phyloP scores from a whole-genome alignment of 352 stramenopile species.

The Phytophthora citricola region DNA sequence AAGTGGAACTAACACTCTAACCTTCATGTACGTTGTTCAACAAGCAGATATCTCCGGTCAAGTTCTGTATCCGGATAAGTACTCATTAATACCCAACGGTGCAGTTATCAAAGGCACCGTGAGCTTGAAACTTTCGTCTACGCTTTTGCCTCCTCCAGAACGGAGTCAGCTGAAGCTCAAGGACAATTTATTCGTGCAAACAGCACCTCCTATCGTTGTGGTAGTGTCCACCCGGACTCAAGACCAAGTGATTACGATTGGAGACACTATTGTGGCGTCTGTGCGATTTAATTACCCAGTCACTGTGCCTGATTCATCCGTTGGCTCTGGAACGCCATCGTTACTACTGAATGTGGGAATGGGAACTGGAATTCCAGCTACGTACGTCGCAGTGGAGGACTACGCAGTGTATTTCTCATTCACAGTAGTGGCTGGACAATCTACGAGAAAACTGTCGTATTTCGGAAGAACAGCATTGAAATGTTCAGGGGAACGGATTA shows the following conservation, averaged over 20 bases:
- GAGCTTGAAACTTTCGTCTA: slow-evolving; percentile 38
- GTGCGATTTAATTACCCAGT: slow-evolving; percentile 54
- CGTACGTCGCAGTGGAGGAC: slow-evolving; percentile 46
- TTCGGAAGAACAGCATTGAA: slow-evolving; percentile 48
- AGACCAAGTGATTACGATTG: slow-evolving; percentile 57
- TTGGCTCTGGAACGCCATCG: slow-evolving; percentile 35
- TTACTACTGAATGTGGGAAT: slow-evolving; percentile 56
- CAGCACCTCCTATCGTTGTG: slow-evolving; percentile 39
- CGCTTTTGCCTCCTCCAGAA: slow-evolving; percentile 40
- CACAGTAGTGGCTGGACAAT: slow-evolving; percentile 46
- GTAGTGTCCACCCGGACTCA: slow-evolving; percentile 46
- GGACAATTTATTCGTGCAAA: slow-evolving; percentile 45
- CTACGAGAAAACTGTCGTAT: slow-evolving; percentile 50
- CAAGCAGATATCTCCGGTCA: slow-evolving; percentile 35
- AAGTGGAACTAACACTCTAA: slow-evolving; percentile 41
- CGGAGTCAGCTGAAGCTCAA: slow-evolving; percentile 26
- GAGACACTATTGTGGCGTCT: slow-evolving; percentile 50
- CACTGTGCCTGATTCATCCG: slow-evolving; percentile 15
- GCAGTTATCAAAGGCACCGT: slow-evolving; percentile 35
- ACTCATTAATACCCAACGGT: slow-evolving; percentile 55
- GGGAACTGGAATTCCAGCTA: slow-evolving; percentile 18
- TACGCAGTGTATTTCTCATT: slow-evolving; percentile 66
- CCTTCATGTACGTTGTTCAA: slow-evolving; percentile 65
- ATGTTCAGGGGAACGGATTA: slow-evolving; percentile 49
- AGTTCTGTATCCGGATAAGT: slow-evolving; percentile 51